These are phyloP conservation scores for Physocladia obscura DNA, from an alignment of 192 early-diverging fungal species.

Conservation along the genomic window DNA sequence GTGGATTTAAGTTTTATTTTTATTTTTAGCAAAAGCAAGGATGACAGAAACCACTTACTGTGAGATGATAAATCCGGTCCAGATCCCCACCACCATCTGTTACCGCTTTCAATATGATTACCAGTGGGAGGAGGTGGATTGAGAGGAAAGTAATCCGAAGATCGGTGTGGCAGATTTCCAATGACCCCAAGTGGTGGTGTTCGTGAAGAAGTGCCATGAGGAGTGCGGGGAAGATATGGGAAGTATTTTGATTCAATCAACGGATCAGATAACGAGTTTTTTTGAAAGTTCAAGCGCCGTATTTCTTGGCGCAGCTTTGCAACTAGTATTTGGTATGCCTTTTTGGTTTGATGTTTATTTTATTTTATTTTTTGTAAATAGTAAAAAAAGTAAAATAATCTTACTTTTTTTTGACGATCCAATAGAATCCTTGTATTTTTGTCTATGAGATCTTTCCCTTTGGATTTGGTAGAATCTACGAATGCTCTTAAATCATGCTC, in stretches of 20 bases:
- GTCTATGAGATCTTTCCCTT: slow-evolving; percentile 32
- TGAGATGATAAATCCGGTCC: slow-evolving; percentile 43
- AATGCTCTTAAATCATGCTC: slow-evolving; percentile 23
- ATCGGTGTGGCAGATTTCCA: slow-evolving; percentile 39
- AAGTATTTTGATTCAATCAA: slow-evolving; percentile 54
- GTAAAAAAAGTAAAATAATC: background rate
- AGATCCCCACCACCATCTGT: slow-evolving; percentile 52
- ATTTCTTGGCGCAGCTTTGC: slow-evolving; percentile 45
- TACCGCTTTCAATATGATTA: slow-evolving; percentile 52
- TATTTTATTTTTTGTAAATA: background rate
- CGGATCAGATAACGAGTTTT: slow-evolving; percentile 48
- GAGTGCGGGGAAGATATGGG: slow-evolving; percentile 44
- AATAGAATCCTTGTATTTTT: slow-evolving; percentile 40
- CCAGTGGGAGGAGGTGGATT: slow-evolving; percentile 52
- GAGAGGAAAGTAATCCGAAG: slow-evolving; percentile 45
- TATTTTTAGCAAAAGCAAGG: background rate
- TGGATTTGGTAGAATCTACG: slow-evolving; percentile 1
- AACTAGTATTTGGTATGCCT: slow-evolving; percentile 53
- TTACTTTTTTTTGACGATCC: slow-evolving; percentile 52
- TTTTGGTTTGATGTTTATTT: background rate
- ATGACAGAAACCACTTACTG: slow-evolving; percentile 35
- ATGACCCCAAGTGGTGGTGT: slow-evolving; percentile 38
- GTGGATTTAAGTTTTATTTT: background rate
- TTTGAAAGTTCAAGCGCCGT: slow-evolving; percentile 46
- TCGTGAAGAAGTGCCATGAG: slow-evolving; percentile 32